Evolutionary conservation across 2,329 filamentous ascomycete genomes (phyloP), one percentile per base, ranked within the genome.

Genomic region (Fulvia fulva): DNA sequence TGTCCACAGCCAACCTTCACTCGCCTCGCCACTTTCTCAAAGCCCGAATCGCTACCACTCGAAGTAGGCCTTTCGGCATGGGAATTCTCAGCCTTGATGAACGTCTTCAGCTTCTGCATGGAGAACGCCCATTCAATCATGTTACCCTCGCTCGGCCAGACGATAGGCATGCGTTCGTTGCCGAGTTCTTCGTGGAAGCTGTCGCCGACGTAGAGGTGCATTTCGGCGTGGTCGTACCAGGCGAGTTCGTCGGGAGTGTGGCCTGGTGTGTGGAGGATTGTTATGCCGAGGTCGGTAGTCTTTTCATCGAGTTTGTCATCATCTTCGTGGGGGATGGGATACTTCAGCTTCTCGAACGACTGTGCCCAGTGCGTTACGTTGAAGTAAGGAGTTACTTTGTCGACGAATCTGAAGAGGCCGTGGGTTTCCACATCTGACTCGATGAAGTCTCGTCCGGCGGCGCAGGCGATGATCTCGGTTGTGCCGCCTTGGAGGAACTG

Each of bases 201-300:
- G 54, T 81, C 78, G 5, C 78, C 78, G 5, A 79, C 75, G 54
- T 75, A 81, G 0, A 81, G 64, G 47, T 74, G 68, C 32, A 75
- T 72, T 60, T 80, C 77, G 1, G 71, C 65, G 9, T 71, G 65
- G 51, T 80, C 78, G 63, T 77, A 81, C 65, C 76, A 75, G 1
- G 77, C 76, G 1, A 80, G 60, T 14, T 74, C 72, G 58, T 80
- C 77, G 0, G 77, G 78, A 0, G 77, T 79, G 62, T 80, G 77
- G 14, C 78, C 78, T 1, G 78, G 77, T 0, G 76, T 76, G 21
- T 80, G 76, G 8, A 79, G 67, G 25, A 80, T 71, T n/a, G 70
- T 73, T 26, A 80, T 69, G 1, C 70, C 68, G 12, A 79, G 68
- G 22, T 66, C 59, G 3, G 54, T 22, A 34, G 32, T 16, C 12